These are phyloP conservation scores for Thalia dealbata DNA, from an alignment of 176 grass and related monocot genomes.

Conservation along the genomic window DNA sequence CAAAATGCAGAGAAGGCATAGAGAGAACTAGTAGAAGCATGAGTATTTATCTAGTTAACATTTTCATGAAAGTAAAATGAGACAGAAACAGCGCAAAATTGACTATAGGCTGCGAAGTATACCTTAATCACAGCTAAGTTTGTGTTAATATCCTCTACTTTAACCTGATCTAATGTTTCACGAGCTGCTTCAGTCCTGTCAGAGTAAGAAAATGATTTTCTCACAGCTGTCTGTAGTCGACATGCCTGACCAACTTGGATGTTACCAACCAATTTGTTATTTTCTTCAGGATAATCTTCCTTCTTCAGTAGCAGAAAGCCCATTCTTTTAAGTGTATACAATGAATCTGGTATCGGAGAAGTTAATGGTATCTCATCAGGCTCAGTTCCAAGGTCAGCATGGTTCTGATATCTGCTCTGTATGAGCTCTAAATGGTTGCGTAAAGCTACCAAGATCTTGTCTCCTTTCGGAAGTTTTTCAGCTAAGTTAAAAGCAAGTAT, in stretches of 20 bases:
- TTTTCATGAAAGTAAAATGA: not conserved
- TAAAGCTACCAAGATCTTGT: slow-evolving; percentile 78
- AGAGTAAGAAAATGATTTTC: slow-evolving; percentile 58
- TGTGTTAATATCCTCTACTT: slow-evolving; percentile 74
- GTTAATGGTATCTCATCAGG: slow-evolving; percentile 26
- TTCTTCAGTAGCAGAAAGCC: slow-evolving; percentile 42
- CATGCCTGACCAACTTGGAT: slow-evolving; percentile 49
- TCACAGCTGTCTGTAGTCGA: slow-evolving; percentile 60
- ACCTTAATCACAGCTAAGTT: slow-evolving; percentile 81
- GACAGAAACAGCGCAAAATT: not conserved
- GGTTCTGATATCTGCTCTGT: slow-evolving; percentile 24
- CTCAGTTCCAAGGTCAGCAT: slow-evolving; percentile 15
- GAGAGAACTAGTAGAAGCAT: not conserved
- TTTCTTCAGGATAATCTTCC: slow-evolving; percentile 30
- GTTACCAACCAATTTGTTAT: slow-evolving; percentile 30
- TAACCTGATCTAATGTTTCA: slow-evolving; percentile 69
- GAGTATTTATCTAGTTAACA: not conserved
- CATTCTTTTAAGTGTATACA: slow-evolving; percentile 46
- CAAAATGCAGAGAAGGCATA: not conserved
- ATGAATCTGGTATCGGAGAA: slow-evolving; percentile 52
- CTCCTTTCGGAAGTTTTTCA: slow-evolving; percentile 90
- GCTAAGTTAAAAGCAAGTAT: slow-evolving; percentile 78
- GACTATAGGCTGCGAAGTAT: not conserved
- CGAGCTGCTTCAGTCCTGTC: slow-evolving; percentile 51
- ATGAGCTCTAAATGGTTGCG: slow-evolving; percentile 44